A percentile compares a stretch with the other conserved stretches of the same genome.
phyloP scores from a whole-genome alignment of 2,329 filamentous ascomycete species.

The Neurospora sp. region DNA sequence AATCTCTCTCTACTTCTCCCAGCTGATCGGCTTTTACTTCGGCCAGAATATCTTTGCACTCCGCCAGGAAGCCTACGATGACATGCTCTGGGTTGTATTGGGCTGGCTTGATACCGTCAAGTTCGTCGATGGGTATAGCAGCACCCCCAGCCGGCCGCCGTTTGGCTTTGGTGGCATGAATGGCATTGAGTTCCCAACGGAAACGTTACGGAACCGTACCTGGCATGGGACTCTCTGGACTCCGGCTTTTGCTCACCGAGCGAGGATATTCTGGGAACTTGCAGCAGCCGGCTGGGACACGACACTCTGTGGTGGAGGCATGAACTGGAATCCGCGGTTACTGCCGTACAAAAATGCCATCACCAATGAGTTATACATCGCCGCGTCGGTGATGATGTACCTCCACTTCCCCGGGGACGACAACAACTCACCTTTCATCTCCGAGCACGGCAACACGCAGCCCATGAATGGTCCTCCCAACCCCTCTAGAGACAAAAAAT shows the following conservation, averaged over 20 bases:
- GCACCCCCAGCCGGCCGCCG: slow-evolving; percentile 42
- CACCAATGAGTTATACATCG: slow-evolving; percentile 83
- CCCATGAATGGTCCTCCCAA: slow-evolving; percentile 16
- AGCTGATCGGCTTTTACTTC: slow-evolving; percentile 71
- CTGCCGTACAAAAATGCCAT: slow-evolving; percentile 92
- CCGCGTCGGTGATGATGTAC: slow-evolving; percentile 82
- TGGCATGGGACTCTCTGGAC: slow-evolving; percentile 76
- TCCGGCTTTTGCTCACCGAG: slow-evolving; percentile 69
- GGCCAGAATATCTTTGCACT: slow-evolving; percentile 72
- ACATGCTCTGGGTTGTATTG: slow-evolving; percentile 91
- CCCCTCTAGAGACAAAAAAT: slow-evolving; percentile 23
- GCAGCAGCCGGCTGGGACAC: slow-evolving; percentile 74
- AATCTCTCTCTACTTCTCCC: slow-evolving; percentile 73
- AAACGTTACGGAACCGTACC: slow-evolving; percentile 29
- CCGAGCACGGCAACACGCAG: slow-evolving; percentile 6
- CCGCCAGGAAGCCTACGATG: slow-evolving; percentile 71
- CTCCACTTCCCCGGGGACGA: slow-evolving; percentile 74
- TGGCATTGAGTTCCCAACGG: not conserved
- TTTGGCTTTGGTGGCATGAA: not conserved
- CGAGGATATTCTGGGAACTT: slow-evolving; percentile 77
- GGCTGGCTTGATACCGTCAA: slow-evolving; percentile 79
- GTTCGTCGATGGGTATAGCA: slow-evolving; percentile 62
- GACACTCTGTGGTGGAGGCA: slow-evolving; percentile 71
- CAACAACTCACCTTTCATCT: slow-evolving; percentile 56
- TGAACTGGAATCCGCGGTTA: slow-evolving; percentile 79